Evolutionary conservation across 2,329 filamentous ascomycete species (phyloP), one percentile per base, ranked within the genome.

Genomic region (Chrysoporthe austroafricana): DNA sequence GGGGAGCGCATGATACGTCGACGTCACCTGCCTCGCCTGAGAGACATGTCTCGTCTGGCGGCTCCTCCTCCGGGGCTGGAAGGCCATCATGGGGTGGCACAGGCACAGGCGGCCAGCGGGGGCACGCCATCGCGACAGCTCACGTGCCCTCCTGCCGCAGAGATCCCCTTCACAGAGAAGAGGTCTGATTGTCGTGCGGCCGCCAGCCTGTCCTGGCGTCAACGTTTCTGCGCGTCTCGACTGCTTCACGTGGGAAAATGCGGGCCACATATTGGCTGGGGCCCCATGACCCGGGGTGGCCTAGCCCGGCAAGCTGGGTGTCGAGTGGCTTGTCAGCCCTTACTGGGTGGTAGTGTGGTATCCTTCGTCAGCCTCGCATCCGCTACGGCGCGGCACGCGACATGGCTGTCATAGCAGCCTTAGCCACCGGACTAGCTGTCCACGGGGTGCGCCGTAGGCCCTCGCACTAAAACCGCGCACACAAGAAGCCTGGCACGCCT

Each of bases 221-320:
- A 42, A 26, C n/a, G 48, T 46, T 61, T n/a, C 21, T 32, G 58
- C 21, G 11, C 58, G 18, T 13, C 43, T 4, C 43, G 21, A 46
- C 8, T 9, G 26, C 43, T 48, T 34, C 59, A 61, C 59, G 59
- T 61, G 59, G 59, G 42, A 34, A 44, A 18, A 48, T 61, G 59
- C 56, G 34, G 60, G 26, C 44, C 44, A 44, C 60, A 48, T 36
- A 56, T 57, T 63, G 62, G 50, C 62, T 56, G n/a, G 36, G 26
- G 26, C 21, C 21, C n/a, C 32, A 32, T n/a, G 52, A 56, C 44
- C 50, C 46, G 48, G 34, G 50, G 48, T 43, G 43, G 21, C 44
- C 16, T 34, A 42, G 14, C 44, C 44, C 8, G 34, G 26, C 4
- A 13, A 21, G 32, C 26, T 26, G 26, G 26, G 26, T 26, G 26